phyloP scores from a whole-genome alignment of 1,284 basidiomycete species.

The Apiotrichum siamense region DNA sequence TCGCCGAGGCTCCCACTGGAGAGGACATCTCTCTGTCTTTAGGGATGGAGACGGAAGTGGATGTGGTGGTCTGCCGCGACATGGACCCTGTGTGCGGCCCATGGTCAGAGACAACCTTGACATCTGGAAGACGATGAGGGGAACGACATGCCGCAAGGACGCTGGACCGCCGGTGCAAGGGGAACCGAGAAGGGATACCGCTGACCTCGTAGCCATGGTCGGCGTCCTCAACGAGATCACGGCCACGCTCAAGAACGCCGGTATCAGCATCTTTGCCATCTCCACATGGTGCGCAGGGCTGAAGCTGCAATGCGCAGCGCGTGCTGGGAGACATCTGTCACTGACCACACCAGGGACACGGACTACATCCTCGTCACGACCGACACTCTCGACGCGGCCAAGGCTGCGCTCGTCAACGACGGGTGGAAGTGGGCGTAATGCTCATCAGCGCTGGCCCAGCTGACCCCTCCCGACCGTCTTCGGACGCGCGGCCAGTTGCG shows the following conservation, averaged over 20 bases:
- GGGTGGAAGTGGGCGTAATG: constrained; percentile 20
- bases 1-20: too few species aligned
- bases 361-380: constrained; percentile 32
- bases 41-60: not conserved
- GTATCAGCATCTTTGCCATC: constrained; percentile 58
- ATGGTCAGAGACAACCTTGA: too few species aligned
- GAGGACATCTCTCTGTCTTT: too few species aligned
- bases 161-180: too few species aligned
- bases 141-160: too few species aligned
- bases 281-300: constrained; percentile 59
- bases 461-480: too few species aligned
- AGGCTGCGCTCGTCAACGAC: constrained; percentile 17
- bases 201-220: constrained; percentile 47
- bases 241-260: constrained; percentile 54
- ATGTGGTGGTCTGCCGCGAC: too few species aligned
- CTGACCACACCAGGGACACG: constrained; percentile 23
- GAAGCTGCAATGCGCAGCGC: not conserved
- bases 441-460: too few species aligned
- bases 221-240: constrained; percentile 58
- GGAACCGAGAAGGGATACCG: too few species aligned
- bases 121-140: too few species aligned
- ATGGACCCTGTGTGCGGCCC: too few species aligned
- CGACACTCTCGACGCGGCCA: constrained; percentile 17
- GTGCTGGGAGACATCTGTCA: not conserved
- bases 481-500: too few species aligned